phyloP scores from a whole-genome alignment of 2,329 filamentous ascomycete species.

The Epichloe scottii region DNA sequence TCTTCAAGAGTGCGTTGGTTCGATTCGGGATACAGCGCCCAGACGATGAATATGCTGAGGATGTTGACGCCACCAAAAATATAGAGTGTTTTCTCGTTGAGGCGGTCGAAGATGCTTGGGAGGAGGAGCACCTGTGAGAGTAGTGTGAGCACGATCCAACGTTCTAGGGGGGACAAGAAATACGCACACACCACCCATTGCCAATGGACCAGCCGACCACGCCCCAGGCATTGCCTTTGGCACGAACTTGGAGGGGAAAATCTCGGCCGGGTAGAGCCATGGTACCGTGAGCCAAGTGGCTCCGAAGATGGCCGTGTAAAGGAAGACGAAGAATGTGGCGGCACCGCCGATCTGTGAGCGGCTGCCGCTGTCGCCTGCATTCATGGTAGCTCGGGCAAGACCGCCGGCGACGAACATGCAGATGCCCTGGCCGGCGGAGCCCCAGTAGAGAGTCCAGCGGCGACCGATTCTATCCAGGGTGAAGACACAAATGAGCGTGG shows the following conservation, averaged over 20 bases:
- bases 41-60: slow-evolving; percentile 55
- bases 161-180: slow-evolving; percentile 34
- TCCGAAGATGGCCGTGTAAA: slow-evolving; percentile 30
- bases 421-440: slow-evolving; percentile 49
- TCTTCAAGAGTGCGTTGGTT: slow-evolving; percentile 64
- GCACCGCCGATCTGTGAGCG: slow-evolving; percentile 45
- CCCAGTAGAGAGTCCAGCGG: slow-evolving; percentile 59
- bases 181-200: slow-evolving; percentile 48
- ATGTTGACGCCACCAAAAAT: slow-evolving; percentile 60
- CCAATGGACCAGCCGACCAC: slow-evolving; percentile 48
- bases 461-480: slow-evolving; percentile 57
- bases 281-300: slow-evolving; percentile 40
- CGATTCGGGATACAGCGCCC: slow-evolving; percentile 62
- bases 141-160: no score
- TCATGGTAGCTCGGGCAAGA: slow-evolving; percentile 39
- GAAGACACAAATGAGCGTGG: slow-evolving; percentile 57
- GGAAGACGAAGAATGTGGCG: slow-evolving; percentile 58
- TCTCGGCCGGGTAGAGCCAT: slow-evolving; percentile 51
- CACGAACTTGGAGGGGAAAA: slow-evolving; percentile 44
- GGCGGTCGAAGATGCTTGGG: slow-evolving; percentile 48
- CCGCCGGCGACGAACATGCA: slow-evolving; percentile 56
- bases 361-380: slow-evolving; percentile 29
- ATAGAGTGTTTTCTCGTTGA: slow-evolving; percentile 60
- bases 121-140: slow-evolving; percentile 29
- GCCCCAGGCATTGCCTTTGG: slow-evolving; percentile 46